A percentile compares a stretch with the other conserved stretches of the same genome.
Evolutionary conservation across 352 stramenopile genomes (phyloP).

Genomic region (Plasmopara muralis): DNA sequence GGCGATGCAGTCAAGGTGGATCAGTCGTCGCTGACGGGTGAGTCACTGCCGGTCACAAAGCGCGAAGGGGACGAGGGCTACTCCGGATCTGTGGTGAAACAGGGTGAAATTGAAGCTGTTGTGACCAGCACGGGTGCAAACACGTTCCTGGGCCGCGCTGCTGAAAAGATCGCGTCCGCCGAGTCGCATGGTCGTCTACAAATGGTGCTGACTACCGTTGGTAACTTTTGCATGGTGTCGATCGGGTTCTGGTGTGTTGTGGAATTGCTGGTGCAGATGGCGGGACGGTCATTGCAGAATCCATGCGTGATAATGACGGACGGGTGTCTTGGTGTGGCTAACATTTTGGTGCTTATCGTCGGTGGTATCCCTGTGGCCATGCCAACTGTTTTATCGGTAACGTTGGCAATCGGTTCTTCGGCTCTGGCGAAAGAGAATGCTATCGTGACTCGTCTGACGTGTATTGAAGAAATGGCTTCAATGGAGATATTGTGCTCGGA

Average conservation of each 20-base stretch:
- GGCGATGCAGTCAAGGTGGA: constrained; percentile 81
- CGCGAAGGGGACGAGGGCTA: constrained; percentile 68
- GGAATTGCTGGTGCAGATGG: constrained; percentile 82
- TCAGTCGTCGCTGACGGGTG: constrained; percentile 90
- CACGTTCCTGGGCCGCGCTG: constrained; percentile 89
- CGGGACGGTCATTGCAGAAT: constrained; percentile 54
- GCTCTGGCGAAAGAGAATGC: constrained; percentile 86
- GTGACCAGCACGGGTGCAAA: constrained; percentile 84
- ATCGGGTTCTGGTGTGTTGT: constrained; percentile 84
- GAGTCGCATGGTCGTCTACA: constrained; percentile 82
- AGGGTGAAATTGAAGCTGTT: constrained; percentile 88
- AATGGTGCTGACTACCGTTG: constrained; percentile 91
- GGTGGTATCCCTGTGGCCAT: constrained; percentile 92
- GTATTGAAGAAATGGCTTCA: constrained; percentile 89
- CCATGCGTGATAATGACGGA: constrained; percentile 80
- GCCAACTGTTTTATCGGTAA: constrained; percentile 89
- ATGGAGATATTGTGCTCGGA: constrained; percentile 94
- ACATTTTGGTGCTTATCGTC: constrained; percentile 87
- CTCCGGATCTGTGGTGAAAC: constrained; percentile 80
- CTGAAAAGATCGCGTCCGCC: constrained; percentile 63
- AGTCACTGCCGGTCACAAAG: constrained; percentile 91
- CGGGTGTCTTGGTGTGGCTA: constrained; percentile 57
- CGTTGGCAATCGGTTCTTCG: constrained; percentile 87
- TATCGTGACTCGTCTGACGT: constrained; percentile 89
- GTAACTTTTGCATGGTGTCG: constrained; percentile 86